A percentile compares a stretch with the other conserved stretches of the same genome.
Conservation (phyloP, 1,284 basidiomycete genomes). For the Phellopilus nigrolimitatus region DNA sequence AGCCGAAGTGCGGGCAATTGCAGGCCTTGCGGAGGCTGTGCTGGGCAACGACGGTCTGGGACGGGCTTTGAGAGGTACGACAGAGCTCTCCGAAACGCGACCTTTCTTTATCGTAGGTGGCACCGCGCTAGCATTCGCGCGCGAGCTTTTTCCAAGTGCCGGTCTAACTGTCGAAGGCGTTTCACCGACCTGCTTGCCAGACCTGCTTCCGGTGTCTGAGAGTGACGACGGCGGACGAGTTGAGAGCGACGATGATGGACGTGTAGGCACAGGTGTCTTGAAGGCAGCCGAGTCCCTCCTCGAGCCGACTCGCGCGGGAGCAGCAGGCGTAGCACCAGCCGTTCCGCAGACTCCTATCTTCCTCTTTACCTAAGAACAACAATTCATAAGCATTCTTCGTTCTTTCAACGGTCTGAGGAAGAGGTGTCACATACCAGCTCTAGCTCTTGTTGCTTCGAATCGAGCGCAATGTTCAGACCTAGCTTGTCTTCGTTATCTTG, state of each 20-base stretch:
- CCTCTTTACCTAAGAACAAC: slow-evolving; percentile 61
- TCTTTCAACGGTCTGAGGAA: slow-evolving; percentile 13
- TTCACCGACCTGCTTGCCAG: slow-evolving; percentile 28
- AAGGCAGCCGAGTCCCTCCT: slow-evolving; percentile 28
- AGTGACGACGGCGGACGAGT: slow-evolving; percentile 43
- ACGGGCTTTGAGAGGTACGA: slow-evolving; percentile 9
- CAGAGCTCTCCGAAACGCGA: slow-evolving; percentile 11
- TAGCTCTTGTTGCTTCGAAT: slow-evolving; percentile 87
- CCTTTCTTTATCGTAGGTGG: slow-evolving; percentile 23
- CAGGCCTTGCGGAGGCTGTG: slow-evolving; percentile 1
- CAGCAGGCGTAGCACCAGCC: slow-evolving; percentile 55
- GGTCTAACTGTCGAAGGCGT: slow-evolving; percentile 27
- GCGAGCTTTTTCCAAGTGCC: slow-evolving; percentile 42
- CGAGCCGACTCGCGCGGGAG: slow-evolving; percentile 25
- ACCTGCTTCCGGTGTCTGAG: slow-evolving; percentile 46
- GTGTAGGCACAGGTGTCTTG: slow-evolving; percentile 47
- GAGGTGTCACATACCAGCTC: slow-evolving; percentile 71
- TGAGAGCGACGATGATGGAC: slow-evolving; percentile 48
- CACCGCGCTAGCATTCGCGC: slow-evolving; percentile 35
- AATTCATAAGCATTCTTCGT: slow-evolving; percentile 6
- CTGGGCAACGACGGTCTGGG: slow-evolving; percentile 6
- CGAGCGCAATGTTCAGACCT: slow-evolving; percentile 80
- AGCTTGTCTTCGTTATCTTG: slow-evolving; percentile 73
- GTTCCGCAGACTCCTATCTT: slow-evolving; percentile 58
- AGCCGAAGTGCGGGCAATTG: neutral